Conservation (phyloP, 495 filamentous ascomycete genomes). For the Glarea lozoyensis region DNA sequence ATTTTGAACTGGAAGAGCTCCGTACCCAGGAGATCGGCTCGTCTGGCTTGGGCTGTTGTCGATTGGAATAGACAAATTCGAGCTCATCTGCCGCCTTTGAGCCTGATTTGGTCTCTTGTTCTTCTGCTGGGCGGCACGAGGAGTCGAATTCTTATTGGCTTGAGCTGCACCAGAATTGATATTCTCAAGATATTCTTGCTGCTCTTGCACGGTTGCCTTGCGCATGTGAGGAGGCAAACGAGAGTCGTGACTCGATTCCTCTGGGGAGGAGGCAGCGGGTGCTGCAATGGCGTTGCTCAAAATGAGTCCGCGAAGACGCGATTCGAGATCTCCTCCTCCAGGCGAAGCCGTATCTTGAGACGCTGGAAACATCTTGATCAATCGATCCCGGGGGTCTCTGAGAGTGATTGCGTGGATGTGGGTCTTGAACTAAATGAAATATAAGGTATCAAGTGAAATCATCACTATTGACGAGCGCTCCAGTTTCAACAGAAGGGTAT, state of each 20-base stretch:
- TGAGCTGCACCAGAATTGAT: background rate
- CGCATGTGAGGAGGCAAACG: conserved; percentile 11
- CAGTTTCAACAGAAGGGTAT: too few relatives aligned
- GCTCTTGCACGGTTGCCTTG: background rate
- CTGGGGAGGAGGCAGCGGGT: background rate
- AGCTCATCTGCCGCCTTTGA: conserved; percentile 43
- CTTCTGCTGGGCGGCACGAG: background rate
- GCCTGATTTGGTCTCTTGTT: conserved; percentile 44
- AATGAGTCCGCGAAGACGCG: conserved; percentile 34
- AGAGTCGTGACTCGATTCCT: background rate
- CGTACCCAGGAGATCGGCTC: conserved; percentile 2
- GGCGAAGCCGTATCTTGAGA: background rate
- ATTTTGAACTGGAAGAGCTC: background rate
- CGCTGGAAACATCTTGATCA: conserved; percentile 12
- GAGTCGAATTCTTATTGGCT: background rate
- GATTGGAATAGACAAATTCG: conserved; percentile 41
- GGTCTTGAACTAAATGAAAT: too few relatives aligned
- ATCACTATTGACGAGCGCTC: too few relatives aligned
- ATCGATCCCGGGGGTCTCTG: too few relatives aligned
- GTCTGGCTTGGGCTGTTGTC: conserved; percentile 27
- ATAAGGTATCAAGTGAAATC: too few relatives aligned
- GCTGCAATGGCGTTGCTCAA: conserved; percentile 26
- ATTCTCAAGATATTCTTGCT: conserved; percentile 8
- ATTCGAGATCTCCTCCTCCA: conserved; percentile 24
- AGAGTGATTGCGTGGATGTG: too few relatives aligned